Percentiles rank a stretch among this genome's conserved stretches.
Conservation (phyloP, 305 asterid species). For the Fraxinus angustifolia region DNA sequence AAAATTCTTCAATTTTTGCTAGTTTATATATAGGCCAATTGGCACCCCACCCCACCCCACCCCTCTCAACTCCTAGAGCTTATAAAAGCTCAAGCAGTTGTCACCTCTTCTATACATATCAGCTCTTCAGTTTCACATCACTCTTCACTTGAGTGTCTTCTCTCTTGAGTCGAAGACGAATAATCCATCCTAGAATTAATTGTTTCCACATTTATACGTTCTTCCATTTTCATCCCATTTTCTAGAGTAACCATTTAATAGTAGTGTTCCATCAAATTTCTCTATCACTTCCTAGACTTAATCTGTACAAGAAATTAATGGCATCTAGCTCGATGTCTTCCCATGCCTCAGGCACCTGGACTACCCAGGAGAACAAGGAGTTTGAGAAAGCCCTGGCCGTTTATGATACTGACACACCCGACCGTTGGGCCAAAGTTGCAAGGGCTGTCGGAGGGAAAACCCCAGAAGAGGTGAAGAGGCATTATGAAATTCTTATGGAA, state of each 20-base stretch:
- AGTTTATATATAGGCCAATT: slow-evolving; percentile 8
- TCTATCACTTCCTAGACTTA: background rate
- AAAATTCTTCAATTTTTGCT: background rate
- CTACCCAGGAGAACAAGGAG: slow-evolving; percentile 77
- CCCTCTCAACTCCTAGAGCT: slow-evolving; percentile 20
- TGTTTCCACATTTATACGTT: background rate
- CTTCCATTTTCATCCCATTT: background rate
- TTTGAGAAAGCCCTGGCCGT: slow-evolving; percentile 82
- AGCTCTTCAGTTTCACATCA: slow-evolving; percentile 2
- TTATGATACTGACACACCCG: slow-evolving; percentile 73
- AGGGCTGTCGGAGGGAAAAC: slow-evolving; percentile 75
- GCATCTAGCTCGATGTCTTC: slow-evolving; percentile 49
- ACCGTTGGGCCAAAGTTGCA: slow-evolving; percentile 90
- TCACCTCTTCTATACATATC: slow-evolving; percentile 31
- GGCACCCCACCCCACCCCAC: background rate
- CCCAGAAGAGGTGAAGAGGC: slow-evolving; percentile 74
- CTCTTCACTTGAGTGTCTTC: background rate
- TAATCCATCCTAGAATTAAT: background rate
- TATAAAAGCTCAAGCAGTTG: slow-evolving; percentile 38
- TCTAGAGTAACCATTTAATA: background rate
- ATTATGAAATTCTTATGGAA: slow-evolving; percentile 58
- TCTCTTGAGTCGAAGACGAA: background rate
- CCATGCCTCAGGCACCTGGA: slow-evolving; percentile 51
- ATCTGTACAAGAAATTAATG: slow-evolving; percentile 24
- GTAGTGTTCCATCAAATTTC: background rate